Base-by-base conservation (phyloP, 805 yeast genomes). In the Wickerhamomyces alni region DNA sequence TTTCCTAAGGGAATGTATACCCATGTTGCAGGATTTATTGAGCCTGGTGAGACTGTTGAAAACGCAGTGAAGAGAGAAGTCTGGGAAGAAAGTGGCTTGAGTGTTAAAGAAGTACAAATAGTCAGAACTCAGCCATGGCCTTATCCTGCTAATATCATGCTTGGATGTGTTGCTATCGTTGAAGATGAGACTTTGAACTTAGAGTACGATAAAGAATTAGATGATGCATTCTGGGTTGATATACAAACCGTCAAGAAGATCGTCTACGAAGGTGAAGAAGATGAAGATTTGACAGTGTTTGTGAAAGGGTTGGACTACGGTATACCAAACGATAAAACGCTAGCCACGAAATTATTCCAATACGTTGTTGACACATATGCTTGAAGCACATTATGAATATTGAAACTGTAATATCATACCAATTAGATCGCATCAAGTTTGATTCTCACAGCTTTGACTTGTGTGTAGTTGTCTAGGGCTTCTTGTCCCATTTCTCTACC, bases 61-160 rank as follows among this genome's bases (percentile, higher is more conserved):
- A 82, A 77, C 36, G 93, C 96, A 8, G 86, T 88, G 17, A 70
- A 79, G 32, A 70, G 98, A 42, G 98, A 91, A 58, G 83, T 87
- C 18, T 88, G 93, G 87, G 98, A 91, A 58, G 98, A 91, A 61
- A 77, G 96, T 6, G 98, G 98, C 3, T 80, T 87, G 22, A 46
- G 58, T 5, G 65, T 72, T 17, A 63, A 65, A 12, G 59, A 72
- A 4, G 85, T 91, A 17, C 58, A 69, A 34, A 71, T 89, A 39
- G 67, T 82, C 24, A 68, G 78, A 49, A 76, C 93, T 10, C 98
- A 91, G 64, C 98, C 98, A 5, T 91, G 98, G 98, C 98, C 98
- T n/a, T 91, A 78, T 61, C 98, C 98, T 1, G 87, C 85, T 1
- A 87, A 82, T 57, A 66, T 91, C 48, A 91, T 91, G 98, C 72